phyloP scores from a whole-genome alignment of 768 basidiomycete genomes.

The Flagelloscypha sp. region DNA sequence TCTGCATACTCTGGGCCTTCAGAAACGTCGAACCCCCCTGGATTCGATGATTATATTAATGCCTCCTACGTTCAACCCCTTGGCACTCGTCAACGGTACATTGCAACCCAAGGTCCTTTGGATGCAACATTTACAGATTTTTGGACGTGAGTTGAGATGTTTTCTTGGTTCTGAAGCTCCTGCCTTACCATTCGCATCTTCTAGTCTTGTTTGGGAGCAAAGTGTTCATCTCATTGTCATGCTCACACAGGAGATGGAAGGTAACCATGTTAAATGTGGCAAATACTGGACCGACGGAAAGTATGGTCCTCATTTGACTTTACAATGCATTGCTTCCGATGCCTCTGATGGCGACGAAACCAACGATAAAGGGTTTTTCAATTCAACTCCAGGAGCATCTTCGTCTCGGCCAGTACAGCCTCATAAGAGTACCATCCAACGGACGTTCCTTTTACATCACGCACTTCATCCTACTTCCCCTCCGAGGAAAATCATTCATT shows the following conservation, averaged over 20 bases:
- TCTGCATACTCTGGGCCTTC: too few species aligned
- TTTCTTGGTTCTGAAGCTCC: background rate
- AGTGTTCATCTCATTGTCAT: slow-evolving; percentile 93
- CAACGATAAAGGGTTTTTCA: slow-evolving; percentile 27
- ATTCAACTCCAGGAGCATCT: slow-evolving; percentile 7
- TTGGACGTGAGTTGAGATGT: slow-evolving; percentile 67
- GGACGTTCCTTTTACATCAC: slow-evolving; percentile 65
- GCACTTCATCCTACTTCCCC: slow-evolving; percentile 47
- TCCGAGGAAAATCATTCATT: slow-evolving; percentile 66
- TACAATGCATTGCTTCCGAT: slow-evolving; percentile 21
- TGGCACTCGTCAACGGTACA: slow-evolving; percentile 75
- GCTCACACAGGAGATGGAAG: slow-evolving; percentile 90
- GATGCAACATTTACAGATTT: slow-evolving; percentile 87
- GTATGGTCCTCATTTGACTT: slow-evolving; percentile 68
- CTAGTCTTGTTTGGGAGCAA: slow-evolving; percentile 86
- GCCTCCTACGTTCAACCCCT: slow-evolving; percentile 89
- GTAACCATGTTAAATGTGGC: slow-evolving; percentile 83
- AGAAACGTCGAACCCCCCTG: background rate
- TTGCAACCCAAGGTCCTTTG: slow-evolving; percentile 93
- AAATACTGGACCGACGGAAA: slow-evolving; percentile 70
- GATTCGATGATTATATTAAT: slow-evolving; percentile 82
- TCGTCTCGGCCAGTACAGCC: slow-evolving; percentile 1
- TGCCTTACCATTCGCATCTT: slow-evolving; percentile 2
- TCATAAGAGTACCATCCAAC: slow-evolving; percentile 36
- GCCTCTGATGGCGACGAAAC: slow-evolving; percentile 15